Conservation (phyloP, 805 yeast genomes). For the Hanseniaspora guilliermondii region DNA sequence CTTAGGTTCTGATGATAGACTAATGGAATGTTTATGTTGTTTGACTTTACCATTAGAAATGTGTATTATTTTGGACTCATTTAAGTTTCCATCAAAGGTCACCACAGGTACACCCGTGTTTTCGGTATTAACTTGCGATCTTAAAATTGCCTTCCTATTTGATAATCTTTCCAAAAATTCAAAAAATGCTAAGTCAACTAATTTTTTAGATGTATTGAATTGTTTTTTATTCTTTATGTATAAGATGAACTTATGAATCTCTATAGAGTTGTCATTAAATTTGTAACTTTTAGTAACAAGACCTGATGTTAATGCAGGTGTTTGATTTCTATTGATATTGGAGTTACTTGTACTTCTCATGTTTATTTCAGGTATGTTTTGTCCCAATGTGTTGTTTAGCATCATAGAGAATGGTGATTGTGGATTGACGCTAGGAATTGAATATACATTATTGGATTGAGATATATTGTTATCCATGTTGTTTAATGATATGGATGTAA, state of each 20-base stretch:
- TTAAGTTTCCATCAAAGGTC: conserved; percentile 4
- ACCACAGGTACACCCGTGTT: neutral
- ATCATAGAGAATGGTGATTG: conserved; percentile 8
- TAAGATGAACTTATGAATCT: conserved; percentile 6
- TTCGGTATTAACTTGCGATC: neutral
- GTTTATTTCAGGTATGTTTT: neutral
- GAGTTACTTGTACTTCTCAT: neutral
- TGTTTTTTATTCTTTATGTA: conserved; percentile 9
- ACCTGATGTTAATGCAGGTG: neutral
- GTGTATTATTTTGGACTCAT: conserved; percentile 4
- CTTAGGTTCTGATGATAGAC: neutral
- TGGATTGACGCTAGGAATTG: neutral
- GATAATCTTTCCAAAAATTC: conserved; percentile 4
- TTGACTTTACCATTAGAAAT: conserved; percentile 2
- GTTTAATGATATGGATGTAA: neutral
- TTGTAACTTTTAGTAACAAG: conserved; percentile 3
- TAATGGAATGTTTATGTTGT: neutral
- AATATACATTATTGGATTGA: neutral
- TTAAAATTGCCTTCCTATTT: neutral
- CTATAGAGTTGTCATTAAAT: conserved; percentile 7
- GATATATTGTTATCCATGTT: neutral
- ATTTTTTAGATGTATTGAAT: conserved; percentile 1
- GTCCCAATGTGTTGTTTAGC: neutral
- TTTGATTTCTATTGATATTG: neutral
- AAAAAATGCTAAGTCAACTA: conserved; percentile 3